Percentiles rank a stretch among this genome's conserved stretches.
phyloP scores from a whole-genome alignment of 352 stramenopile species.

The Phytophthora cactorum region DNA sequence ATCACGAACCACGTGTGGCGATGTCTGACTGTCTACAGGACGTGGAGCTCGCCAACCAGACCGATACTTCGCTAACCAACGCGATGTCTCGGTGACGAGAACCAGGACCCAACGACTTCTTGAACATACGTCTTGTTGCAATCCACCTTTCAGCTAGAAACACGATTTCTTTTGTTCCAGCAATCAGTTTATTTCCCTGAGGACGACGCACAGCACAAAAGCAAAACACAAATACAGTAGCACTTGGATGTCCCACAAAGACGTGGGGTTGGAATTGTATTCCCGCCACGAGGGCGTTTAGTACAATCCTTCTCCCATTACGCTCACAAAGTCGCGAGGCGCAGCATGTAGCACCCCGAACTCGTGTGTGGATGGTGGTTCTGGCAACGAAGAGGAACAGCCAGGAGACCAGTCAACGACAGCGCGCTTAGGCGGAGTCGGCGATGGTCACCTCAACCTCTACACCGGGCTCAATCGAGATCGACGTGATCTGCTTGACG shows the following conservation, averaged over 20 bases:
- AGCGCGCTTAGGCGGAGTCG: constrained; percentile 82
- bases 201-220: constrained; percentile 1
- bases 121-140: too few species aligned
- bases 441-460: constrained; percentile 98
- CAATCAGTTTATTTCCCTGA: too few species aligned
- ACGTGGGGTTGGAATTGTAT: constrained; percentile 44
- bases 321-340: constrained; percentile 22
- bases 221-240: not conserved
- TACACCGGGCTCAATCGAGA: constrained; percentile 99
- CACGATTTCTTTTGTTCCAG: not conserved
- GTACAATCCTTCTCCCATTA: constrained; percentile 36
- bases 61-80: too few species aligned
- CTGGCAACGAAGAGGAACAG: constrained; percentile 3
- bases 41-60: too few species aligned
- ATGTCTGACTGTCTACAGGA: too few species aligned
- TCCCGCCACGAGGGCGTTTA: constrained; percentile 29
- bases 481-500: constrained; percentile 99
- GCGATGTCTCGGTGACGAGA: too few species aligned
- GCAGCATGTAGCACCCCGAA: constrained; percentile 15
- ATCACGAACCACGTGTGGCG: too few species aligned
- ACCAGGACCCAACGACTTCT: too few species aligned
- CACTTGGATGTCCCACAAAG: constrained; percentile 37
- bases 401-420: constrained; percentile 10
- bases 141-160: not conserved
- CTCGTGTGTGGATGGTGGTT: constrained; percentile 8